Evolutionary conservation across 2,329 filamentous ascomycete species (phyloP).

Genomic region (Dactylellina cionopaga): DNA sequence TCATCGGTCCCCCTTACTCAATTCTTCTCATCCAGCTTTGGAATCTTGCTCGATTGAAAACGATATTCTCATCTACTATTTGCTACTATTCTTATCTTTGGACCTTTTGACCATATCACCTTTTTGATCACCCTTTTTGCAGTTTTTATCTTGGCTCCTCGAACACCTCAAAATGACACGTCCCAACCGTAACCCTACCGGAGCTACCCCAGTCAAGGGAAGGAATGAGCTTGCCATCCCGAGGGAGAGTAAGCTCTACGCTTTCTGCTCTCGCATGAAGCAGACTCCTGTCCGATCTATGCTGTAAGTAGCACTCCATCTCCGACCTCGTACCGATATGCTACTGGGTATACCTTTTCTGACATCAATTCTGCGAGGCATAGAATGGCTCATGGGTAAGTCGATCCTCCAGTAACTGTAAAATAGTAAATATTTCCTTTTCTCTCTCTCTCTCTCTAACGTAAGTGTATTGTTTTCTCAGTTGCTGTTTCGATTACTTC

Average conservation of each 20-base stretch:
- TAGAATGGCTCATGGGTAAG: constrained; percentile 51
- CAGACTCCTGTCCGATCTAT: constrained; percentile 46
- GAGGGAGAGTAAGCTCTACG: constrained; percentile 33
- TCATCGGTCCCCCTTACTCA: constrained; percentile 1
- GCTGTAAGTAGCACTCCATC: constrained; percentile 29
- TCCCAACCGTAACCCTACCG: constrained; percentile 1
- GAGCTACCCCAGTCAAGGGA: neutral
- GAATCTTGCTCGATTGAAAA: neutral
- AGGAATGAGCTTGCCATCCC: constrained; percentile 30
- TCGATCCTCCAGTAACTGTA: neutral
- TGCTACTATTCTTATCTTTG: constrained; percentile 1
- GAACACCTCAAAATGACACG: constrained; percentile 37
- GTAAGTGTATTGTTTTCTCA: neutral
- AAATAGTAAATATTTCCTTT: neutral
- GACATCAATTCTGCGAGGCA: too few species aligned
- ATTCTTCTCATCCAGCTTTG: neutral
- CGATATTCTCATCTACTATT: neutral
- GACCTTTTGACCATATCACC: neutral
- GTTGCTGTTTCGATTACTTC: constrained; percentile 49
- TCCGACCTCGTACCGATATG: neutral
- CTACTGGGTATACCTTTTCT: too few species aligned
- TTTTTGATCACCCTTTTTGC: neutral
- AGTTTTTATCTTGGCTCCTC: neutral
- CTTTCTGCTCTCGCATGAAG: constrained; percentile 41
- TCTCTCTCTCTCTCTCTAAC: too few species aligned